Evolutionary conservation across 2,329 filamentous ascomycete genomes (phyloP).

Genomic region (Colletotrichum sp.): DNA sequence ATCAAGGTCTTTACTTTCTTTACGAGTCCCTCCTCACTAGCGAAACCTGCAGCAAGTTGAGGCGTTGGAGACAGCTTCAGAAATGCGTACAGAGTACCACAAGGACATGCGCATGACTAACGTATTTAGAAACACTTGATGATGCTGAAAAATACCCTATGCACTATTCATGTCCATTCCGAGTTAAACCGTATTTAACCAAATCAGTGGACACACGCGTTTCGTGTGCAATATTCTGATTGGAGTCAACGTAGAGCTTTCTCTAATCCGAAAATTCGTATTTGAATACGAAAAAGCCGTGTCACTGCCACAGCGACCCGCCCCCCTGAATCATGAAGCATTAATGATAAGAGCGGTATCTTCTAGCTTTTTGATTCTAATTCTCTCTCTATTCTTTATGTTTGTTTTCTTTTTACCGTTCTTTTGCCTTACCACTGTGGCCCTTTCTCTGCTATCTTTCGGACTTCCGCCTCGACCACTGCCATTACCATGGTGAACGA

Average conservation of each 20-base stretch:
- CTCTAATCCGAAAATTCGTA: not conserved
- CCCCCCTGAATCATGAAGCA: not conserved
- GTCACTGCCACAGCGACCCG: not conserved
- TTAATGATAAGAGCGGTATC: not conserved
- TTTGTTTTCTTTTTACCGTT: rapidly evolving
- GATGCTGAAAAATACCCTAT: too few relatives aligned
- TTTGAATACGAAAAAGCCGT: not conserved
- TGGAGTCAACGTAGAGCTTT: rapidly evolving
- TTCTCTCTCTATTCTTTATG: rapidly evolving
- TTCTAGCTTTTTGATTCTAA: not conserved
- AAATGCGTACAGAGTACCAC: too few relatives aligned
- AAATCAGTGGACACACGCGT: too few relatives aligned
- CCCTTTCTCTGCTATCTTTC: rapidly evolving
- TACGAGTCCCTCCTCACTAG: too few relatives aligned
- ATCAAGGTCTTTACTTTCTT: too few relatives aligned
- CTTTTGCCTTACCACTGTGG: not conserved
- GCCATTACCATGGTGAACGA: conserved; percentile 1
- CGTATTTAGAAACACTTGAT: too few relatives aligned
- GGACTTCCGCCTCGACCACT: not conserved
- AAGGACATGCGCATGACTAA: too few relatives aligned
- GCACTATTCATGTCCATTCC: too few relatives aligned
- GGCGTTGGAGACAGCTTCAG: too few relatives aligned
- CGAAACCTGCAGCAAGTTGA: too few relatives aligned
- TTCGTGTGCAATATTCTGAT: too few relatives aligned
- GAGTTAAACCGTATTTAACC: too few relatives aligned